These are phyloP conservation scores for Hordeum pubiflorum DNA, from an alignment of 202 grass and related monocot genomes.

Conservation along the genomic window DNA sequence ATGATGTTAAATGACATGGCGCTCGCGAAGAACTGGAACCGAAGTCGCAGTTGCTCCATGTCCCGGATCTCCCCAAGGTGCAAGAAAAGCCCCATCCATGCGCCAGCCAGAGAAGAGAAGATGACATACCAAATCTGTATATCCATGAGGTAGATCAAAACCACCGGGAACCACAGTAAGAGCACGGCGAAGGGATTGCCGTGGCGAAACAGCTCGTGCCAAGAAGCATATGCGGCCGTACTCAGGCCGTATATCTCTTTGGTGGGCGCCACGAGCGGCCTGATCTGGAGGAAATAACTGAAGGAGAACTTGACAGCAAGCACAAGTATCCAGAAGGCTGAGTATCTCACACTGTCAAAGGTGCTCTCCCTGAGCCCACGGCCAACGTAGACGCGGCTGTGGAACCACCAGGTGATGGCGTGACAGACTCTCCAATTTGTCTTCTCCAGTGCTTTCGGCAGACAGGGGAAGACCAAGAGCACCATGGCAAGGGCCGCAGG, in stretches of 20 bases:
- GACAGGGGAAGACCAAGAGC: constrained; percentile 73
- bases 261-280: constrained; percentile 67
- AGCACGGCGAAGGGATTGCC: constrained; percentile 69
- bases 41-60: constrained; percentile 72
- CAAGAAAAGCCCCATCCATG: constrained; percentile 70
- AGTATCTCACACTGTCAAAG: constrained; percentile 63
- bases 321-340: constrained; percentile 66
- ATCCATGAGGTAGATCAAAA: constrained; percentile 97
- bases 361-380: constrained; percentile 75
- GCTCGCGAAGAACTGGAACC: constrained; percentile 94
- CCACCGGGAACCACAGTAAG: constrained; percentile 77
- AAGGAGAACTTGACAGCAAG: constrained; percentile 73
- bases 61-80: constrained; percentile 79
- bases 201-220: constrained; percentile 77
- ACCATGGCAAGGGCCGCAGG: constrained; percentile 59
- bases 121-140: constrained; percentile 97
- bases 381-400: constrained; percentile 77
- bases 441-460: constrained; percentile 79
- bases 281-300: constrained; percentile 91
- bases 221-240: constrained; percentile 21
- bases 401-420: constrained; percentile 90
- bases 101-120: constrained; percentile 72
- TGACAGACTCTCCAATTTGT: constrained; percentile 76
- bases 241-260: constrained; percentile 56
- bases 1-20: constrained; percentile 96